phyloP scores from a whole-genome alignment of 2,329 filamentous ascomycete species.

The Beauveria rudraprayagi region DNA sequence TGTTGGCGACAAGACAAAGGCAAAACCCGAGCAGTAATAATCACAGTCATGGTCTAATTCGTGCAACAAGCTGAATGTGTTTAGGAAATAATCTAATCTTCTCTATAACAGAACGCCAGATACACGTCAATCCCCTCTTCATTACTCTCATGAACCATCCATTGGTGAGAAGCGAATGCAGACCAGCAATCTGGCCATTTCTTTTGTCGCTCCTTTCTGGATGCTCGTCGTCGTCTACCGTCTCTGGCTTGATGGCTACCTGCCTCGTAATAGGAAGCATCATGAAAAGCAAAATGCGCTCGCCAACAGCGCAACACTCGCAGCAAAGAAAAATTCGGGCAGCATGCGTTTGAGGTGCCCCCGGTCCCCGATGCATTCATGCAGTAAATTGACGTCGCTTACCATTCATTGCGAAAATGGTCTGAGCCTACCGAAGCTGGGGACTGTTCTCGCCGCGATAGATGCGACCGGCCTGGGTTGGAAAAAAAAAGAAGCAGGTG shows the following conservation, averaged over 20 bases:
- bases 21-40: background rate
- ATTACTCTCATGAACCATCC: background rate
- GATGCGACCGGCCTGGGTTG: background rate
- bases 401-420: background rate
- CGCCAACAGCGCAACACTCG: background rate
- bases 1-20: background rate
- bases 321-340: background rate
- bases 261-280: background rate
- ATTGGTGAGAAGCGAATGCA: background rate
- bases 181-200: background rate
- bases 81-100: background rate
- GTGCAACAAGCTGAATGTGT: background rate
- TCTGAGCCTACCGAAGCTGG: background rate
- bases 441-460: background rate
- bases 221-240: background rate
- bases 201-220: background rate
- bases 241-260: background rate
- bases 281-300: background rate
- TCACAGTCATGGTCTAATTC: background rate
- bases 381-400: no score
- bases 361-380: background rate
- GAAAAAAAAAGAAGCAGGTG: background rate
- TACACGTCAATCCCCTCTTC: background rate
- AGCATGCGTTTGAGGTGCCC: background rate
- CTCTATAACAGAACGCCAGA: constrained; percentile 11